A percentile compares a stretch with the other conserved stretches of the same genome.
These are phyloP conservation scores for Adansonia digitata DNA, from an alignment of 345 rosid genomes.

Conservation along the genomic window DNA sequence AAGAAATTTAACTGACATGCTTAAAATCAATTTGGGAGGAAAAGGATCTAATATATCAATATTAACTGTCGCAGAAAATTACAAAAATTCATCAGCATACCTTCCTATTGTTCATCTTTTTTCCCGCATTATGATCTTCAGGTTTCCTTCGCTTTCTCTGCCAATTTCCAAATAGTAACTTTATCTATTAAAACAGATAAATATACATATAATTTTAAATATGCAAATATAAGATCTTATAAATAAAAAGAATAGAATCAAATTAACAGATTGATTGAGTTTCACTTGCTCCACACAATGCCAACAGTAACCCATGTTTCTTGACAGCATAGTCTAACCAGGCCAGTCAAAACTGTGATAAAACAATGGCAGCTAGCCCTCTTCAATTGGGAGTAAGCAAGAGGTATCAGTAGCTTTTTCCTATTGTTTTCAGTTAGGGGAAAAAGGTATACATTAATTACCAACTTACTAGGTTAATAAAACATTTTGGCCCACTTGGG, in stretches of 20 bases:
- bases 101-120: slow-evolving; percentile 58
- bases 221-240: background rate
- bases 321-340: background rate
- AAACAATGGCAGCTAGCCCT: background rate
- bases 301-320: background rate
- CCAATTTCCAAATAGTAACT: slow-evolving; percentile 18
- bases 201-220: background rate
- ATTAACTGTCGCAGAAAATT: background rate
- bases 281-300: background rate
- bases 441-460: background rate
- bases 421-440: background rate
- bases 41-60: background rate
- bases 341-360: background rate
- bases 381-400: background rate
- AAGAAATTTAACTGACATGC: background rate
- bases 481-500: background rate
- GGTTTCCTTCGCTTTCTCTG: slow-evolving; percentile 91
- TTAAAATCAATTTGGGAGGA: background rate
- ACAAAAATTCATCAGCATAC: slow-evolving; percentile 33
- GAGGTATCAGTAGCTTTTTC: background rate
- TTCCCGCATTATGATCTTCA: slow-evolving; percentile 57
- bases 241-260: background rate
- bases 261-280: background rate
- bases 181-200: background rate
- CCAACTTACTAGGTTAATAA: background rate